Conservation (phyloP, 768 basidiomycete genomes). For the Tylopilus sp. region DNA sequence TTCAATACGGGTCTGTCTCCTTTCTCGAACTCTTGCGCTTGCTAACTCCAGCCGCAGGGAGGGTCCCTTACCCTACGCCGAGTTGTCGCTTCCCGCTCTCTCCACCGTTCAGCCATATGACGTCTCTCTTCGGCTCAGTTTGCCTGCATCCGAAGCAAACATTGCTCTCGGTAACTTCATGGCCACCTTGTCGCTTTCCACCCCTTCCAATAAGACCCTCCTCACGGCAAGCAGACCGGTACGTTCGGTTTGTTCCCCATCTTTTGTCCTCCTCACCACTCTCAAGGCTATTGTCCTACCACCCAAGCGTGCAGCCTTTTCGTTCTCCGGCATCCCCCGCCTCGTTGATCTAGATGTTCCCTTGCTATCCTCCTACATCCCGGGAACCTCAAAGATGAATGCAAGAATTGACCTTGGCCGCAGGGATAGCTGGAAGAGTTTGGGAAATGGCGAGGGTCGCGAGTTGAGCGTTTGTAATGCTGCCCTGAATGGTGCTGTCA, state of each 20-base stretch:
- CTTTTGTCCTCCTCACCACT: conserved; percentile 8
- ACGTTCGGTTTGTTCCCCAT: conserved; percentile 26
- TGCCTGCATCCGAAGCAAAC: conserved; percentile 68
- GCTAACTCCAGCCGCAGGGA: conserved; percentile 44
- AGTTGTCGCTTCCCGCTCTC: conserved; percentile 47
- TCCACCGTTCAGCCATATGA: conserved; percentile 69
- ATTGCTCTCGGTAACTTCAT: conserved; percentile 83
- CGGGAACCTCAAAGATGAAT: conserved; percentile 43
- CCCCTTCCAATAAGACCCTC: conserved; percentile 62
- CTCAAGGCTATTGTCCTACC: conserved; percentile 58
- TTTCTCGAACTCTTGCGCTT: neutral
- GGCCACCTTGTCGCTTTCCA: conserved; percentile 59
- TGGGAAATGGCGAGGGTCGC: conserved; percentile 68
- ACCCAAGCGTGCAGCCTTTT: conserved; percentile 30
- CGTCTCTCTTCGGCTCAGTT: conserved; percentile 58
- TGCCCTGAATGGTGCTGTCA: conserved; percentile 56
- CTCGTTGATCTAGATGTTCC: conserved; percentile 50
- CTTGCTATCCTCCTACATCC: conserved; percentile 52
- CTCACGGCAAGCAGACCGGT: conserved; percentile 62
- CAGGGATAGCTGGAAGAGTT: conserved; percentile 63
- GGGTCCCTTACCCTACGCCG: conserved; percentile 60
- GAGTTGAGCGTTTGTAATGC: conserved; percentile 69
- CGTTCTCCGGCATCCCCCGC: conserved; percentile 38
- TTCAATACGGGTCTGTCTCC: conserved; percentile 74
- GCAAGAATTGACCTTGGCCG: conserved; percentile 76